Evolutionary conservation across 768 basidiomycete species (phyloP), one percentile per base, ranked within the genome.

Genomic region (Scleroderma bovista): DNA sequence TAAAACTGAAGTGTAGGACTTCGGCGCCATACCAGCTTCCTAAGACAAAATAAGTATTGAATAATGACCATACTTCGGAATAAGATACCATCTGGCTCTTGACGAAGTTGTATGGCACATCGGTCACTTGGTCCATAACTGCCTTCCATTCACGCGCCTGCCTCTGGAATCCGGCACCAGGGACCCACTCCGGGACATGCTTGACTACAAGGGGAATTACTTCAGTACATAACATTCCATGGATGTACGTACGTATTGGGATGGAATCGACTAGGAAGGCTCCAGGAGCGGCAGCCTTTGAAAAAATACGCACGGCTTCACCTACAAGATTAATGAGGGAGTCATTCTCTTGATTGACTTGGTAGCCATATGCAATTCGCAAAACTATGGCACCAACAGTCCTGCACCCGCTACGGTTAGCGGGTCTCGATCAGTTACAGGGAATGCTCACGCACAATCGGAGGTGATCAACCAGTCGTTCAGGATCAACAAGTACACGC

Each of bases 1-100:
- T 48, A 82, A 61, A 22, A 72, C 70, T 20, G 82, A 82, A 2
- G 78, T 76, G 59, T 81, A 84, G 7, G 83, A 86, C 13, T 53
- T 40, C 4, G 64, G 36, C 2, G 64, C 66, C 19, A 52, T 75
- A 16, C 84, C 83, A 49, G 77, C 73, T 29, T 73, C 75, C 85
- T 88, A 43, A 40, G 29, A 16, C 5, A 24, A 31, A 16, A 24
- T 8, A 9, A 23, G 38, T n/a, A 36, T 23, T 11, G 23, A 3
- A 13, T 39, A n/a, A 29, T 24, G 6, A 8, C n/a, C n/a, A 13
- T 46, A 19, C 46, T 75, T 3, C 7, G 20, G 38, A 15, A 17
- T 13, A n/a, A 43, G 66, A 41, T 56, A 78, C 79, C 59, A 80
- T 72, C 47, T 75, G 69, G 22, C 71, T 50, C 26, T 71, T 73